phyloP scores from a whole-genome alignment of 2,329 filamentous ascomycete species.

The Parafenestella ontariensis region DNA sequence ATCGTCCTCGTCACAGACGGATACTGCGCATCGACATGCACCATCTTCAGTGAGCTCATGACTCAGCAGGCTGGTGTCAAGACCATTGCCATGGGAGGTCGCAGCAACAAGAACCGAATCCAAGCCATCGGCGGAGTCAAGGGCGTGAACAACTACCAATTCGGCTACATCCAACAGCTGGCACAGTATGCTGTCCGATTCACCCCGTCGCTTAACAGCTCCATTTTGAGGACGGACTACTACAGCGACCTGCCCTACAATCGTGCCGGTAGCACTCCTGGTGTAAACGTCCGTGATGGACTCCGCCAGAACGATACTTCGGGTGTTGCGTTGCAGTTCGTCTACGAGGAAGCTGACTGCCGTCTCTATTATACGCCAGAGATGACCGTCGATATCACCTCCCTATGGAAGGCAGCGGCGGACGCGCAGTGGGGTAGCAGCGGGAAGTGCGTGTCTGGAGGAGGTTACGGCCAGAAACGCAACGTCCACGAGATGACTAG shows the following conservation, averaged over 20 bases:
- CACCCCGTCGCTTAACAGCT: constrained; percentile 32
- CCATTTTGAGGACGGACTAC: constrained; percentile 37
- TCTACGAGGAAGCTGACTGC: constrained; percentile 50
- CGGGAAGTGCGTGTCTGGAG: constrained; percentile 40
- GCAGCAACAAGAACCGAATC: constrained; percentile 55
- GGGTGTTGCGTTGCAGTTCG: constrained; percentile 47
- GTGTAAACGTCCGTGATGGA: constrained; percentile 47
- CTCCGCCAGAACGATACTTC: constrained; percentile 39
- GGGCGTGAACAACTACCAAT: constrained; percentile 53
- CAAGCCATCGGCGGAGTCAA: constrained; percentile 64
- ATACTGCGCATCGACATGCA: constrained; percentile 66
- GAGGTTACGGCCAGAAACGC: constrained; percentile 30
- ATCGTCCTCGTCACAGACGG: constrained; percentile 64
- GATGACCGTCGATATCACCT: constrained; percentile 50
- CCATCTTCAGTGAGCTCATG: constrained; percentile 64
- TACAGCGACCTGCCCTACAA: constrained; percentile 32
- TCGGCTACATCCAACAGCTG: constrained; percentile 38
- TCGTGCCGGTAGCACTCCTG: constrained; percentile 24
- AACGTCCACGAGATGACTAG: constrained; percentile 28
- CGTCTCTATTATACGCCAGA: constrained; percentile 51
- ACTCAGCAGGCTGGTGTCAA: constrained; percentile 61
- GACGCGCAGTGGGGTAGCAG: constrained; percentile 44
- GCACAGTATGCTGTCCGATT: constrained; percentile 30
- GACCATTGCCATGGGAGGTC: constrained; percentile 61
- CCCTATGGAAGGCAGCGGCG: constrained; percentile 49